phyloP scores from a whole-genome alignment of 108 stramenopile species.

The Aurantiochytrium sp. region DNA sequence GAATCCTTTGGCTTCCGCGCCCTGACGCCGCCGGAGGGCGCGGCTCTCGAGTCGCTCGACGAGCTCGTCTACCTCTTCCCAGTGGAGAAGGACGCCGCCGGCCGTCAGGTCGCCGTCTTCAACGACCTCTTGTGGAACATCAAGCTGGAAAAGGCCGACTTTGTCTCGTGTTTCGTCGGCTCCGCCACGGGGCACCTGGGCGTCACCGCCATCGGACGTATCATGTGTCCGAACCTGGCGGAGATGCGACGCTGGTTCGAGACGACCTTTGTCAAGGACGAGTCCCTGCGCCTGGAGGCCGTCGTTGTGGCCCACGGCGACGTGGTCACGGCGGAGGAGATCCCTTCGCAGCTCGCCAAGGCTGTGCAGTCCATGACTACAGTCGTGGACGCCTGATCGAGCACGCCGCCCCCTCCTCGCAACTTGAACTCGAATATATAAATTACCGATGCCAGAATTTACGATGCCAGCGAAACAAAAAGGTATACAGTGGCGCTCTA shows the following conservation, averaged over 20 bases:
- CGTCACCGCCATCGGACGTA: background rate
- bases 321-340: background rate
- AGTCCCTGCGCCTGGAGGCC: background rate
- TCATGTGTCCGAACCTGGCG: background rate
- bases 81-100: background rate
- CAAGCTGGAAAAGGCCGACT: background rate
- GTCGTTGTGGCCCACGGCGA: background rate
- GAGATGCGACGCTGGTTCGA: background rate
- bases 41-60: too few species aligned
- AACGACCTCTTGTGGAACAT: background rate
- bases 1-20: background rate
- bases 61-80: constrained; percentile 4
- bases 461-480: too few species aligned
- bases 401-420: background rate
- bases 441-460: too few species aligned
- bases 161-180: background rate
- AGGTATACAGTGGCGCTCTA: too few species aligned
- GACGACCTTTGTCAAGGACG: background rate
- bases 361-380: background rate
- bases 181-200: background rate
- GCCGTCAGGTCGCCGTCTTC: background rate
- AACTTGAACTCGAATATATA: too few species aligned
- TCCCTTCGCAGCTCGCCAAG: background rate
- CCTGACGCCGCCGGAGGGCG: too few species aligned
- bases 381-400: background rate